Conservation (phyloP, 441 rosid genomes). For the Eugenia klotzschiana region DNA sequence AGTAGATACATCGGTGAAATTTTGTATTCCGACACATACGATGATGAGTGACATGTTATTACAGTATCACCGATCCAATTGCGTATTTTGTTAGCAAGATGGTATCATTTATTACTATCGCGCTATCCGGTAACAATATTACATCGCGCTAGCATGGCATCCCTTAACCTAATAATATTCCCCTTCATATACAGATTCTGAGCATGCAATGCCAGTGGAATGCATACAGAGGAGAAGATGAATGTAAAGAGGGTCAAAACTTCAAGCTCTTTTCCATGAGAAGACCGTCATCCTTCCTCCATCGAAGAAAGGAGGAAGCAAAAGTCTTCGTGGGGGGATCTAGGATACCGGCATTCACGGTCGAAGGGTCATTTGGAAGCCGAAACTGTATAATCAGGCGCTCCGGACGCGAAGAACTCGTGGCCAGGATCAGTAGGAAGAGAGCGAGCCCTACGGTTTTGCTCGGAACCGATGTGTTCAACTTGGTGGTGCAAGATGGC, state of each 20-base stretch:
- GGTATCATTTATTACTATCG: neutral
- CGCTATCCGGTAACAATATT: neutral
- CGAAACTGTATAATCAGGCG: neutral
- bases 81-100: neutral
- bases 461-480: conserved; percentile 1
- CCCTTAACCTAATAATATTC: neutral
- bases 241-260: neutral
- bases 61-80: neutral
- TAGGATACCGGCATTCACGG: neutral
- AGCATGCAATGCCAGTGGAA: conserved; percentile 34
- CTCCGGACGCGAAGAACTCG: neutral
- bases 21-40: neutral
- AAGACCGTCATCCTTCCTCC: conserved; percentile 6
- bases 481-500: neutral
- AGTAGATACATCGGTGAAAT: neutral
- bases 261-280: conserved; percentile 30
- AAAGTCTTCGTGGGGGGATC: conserved; percentile 18
- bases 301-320: conserved; percentile 6
- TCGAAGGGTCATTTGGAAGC: conserved; percentile 2
- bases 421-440: conserved; percentile 6
- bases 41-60: neutral
- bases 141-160: neutral
- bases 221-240: conserved; percentile 24
- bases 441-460: neutral
- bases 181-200: conserved; percentile 9